Evolutionary conservation across 2,329 filamentous ascomycete species (phyloP).

Genomic region (Aspergillus alliaceus): DNA sequence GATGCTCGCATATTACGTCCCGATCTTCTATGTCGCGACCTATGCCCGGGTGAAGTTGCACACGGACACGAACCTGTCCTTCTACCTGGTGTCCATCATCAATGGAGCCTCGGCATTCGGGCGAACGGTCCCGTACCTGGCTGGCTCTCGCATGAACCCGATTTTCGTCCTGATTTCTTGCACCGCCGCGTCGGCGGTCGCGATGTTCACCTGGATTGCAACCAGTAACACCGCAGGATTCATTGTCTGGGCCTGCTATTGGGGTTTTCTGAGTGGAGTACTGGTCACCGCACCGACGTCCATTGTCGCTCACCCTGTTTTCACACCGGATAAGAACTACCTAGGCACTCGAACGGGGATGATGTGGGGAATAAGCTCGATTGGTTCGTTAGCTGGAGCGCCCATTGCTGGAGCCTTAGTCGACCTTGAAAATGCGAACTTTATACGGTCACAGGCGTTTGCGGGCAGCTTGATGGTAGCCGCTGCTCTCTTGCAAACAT

Average conservation of each 20-base stretch:
- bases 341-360: conserved; percentile 33
- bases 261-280: conserved; percentile 31
- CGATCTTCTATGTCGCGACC: conserved; percentile 43
- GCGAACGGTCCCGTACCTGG: conserved; percentile 48
- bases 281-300: conserved; percentile 31
- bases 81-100: conserved; percentile 53
- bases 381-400: conserved; percentile 31
- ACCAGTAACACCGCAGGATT: conserved; percentile 22
- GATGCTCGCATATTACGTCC: conserved; percentile 49
- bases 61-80: conserved; percentile 45
- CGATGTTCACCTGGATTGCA: conserved; percentile 35
- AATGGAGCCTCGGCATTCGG: conserved; percentile 54
- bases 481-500: conserved; percentile 26
- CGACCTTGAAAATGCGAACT: conserved; percentile 24
- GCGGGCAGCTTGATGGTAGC: conserved; percentile 34
- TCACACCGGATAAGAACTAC: conserved; percentile 26
- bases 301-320: conserved; percentile 30
- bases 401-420: conserved; percentile 35
- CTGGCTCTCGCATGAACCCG: conserved; percentile 34
- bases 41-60: conserved; percentile 49
- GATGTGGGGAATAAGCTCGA: conserved; percentile 37
- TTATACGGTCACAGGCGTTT: conserved; percentile 32
- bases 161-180: conserved; percentile 23
- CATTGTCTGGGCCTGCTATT: conserved; percentile 34
- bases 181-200: conserved; percentile 24